These are phyloP conservation scores for Malania oleifera DNA, from an alignment of 164 flowering plant genomes.

Conservation along the genomic window DNA sequence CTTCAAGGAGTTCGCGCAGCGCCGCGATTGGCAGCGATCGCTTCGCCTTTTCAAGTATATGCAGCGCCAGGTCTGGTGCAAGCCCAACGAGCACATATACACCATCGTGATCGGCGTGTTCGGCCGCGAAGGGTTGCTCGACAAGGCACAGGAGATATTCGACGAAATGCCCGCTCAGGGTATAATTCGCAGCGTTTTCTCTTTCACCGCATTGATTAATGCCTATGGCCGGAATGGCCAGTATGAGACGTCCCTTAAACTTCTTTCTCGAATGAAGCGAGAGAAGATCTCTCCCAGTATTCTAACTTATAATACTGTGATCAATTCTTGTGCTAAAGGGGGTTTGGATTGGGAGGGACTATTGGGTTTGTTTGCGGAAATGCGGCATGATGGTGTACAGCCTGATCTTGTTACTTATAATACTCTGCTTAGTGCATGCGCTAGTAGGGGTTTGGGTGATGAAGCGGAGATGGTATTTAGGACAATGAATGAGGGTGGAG, in stretches of 20 bases:
- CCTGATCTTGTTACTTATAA: constrained; percentile 91
- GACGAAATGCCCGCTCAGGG: constrained; percentile 80
- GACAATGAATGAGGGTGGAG: constrained; percentile 89
- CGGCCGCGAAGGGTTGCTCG: constrained; percentile 82
- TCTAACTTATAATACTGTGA: constrained; percentile 82
- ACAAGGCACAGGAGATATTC: constrained; percentile 69
- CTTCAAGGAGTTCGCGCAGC: constrained; percentile 82
- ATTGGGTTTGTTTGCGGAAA: constrained; percentile 87
- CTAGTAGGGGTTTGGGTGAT: constrained; percentile 61
- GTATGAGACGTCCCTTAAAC: constrained; percentile 52
- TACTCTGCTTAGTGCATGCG: constrained; percentile 78
- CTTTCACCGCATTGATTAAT: constrained; percentile 78
- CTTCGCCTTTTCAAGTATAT: constrained; percentile 87
- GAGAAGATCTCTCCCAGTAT: constrained; percentile 65
- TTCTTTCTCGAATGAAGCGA: constrained; percentile 68
- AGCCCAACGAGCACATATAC: constrained; percentile 87
- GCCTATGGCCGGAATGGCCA: constrained; percentile 85
- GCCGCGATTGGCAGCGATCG: constrained; percentile 94
- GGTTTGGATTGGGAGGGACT: constrained; percentile 94
- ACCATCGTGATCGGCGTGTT: constrained; percentile 73
- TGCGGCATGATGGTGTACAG: constrained; percentile 87
- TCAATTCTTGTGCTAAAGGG: constrained; percentile 81
- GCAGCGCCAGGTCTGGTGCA: constrained; percentile 97
- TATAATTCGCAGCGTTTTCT: constrained; percentile 56
- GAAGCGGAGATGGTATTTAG: constrained; percentile 96